Percentiles rank a stretch among this genome's conserved stretches.
phyloP scores from a whole-genome alignment of 192 early-diverging fungal genomes.

The Backusella mclennaniae region DNA sequence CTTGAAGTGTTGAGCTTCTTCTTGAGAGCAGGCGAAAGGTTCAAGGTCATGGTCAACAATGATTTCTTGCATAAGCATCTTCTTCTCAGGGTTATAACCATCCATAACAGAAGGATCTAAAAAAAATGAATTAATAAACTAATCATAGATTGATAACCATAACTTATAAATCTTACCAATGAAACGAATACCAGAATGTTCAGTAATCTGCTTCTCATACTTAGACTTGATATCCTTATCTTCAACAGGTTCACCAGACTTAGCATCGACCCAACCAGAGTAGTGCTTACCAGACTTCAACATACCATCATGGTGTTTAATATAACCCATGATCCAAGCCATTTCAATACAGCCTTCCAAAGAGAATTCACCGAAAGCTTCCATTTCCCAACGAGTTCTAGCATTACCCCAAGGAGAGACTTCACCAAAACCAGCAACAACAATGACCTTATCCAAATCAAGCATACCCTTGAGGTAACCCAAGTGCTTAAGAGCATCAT shows the following conservation, averaged over 20 bases:
- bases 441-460: slow-evolving; percentile 90
- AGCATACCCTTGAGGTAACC: slow-evolving; percentile 69
- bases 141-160: background rate
- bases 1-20: slow-evolving; percentile 85
- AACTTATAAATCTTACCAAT: slow-evolving; percentile 49
- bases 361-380: slow-evolving; percentile 84
- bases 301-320: slow-evolving; percentile 83
- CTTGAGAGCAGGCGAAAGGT: slow-evolving; percentile 82
- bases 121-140: background rate
- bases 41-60: slow-evolving; percentile 84
- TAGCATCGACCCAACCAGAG: slow-evolving; percentile 92
- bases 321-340: slow-evolving; percentile 97
- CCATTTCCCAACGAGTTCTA: slow-evolving; percentile 96
- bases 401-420: slow-evolving; percentile 90
- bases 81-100: slow-evolving; percentile 85
- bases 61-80: slow-evolving; percentile 88
- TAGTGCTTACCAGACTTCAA: slow-evolving; percentile 77
- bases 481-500: slow-evolving; percentile 65
- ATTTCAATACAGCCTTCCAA: slow-evolving; percentile 93
- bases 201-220: slow-evolving; percentile 87
- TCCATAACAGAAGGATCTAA: slow-evolving; percentile 72
- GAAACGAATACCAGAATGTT: slow-evolving; percentile 90
- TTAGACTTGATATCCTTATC: slow-evolving; percentile 86
- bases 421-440: slow-evolving; percentile 92
- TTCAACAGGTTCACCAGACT: slow-evolving; percentile 79